Percentiles rank a stretch among this genome's conserved stretches.
phyloP scores from a whole-genome alignment of 2,329 filamentous ascomycete genomes.

The Tympanopsis confertula region DNA sequence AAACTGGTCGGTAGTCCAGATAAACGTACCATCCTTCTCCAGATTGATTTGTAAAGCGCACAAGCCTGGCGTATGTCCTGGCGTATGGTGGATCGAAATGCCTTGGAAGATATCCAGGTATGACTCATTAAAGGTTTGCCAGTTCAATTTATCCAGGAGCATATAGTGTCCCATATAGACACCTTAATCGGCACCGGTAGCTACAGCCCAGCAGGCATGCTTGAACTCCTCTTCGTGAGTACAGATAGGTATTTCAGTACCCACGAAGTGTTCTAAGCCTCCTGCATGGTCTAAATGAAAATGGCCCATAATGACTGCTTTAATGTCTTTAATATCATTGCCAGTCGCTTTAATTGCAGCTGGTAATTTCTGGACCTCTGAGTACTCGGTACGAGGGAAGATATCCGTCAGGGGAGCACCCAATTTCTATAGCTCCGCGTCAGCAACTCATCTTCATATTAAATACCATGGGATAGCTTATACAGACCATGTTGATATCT shows the following conservation, averaged over 20 bases:
- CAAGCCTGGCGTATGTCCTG: conserved; percentile 22
- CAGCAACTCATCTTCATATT: too few relatives aligned
- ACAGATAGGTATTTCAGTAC: conserved; percentile 28
- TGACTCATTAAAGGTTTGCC: conserved; percentile 26
- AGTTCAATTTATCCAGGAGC: conserved; percentile 21
- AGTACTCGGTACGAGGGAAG: conserved; percentile 21
- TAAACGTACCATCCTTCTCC: conserved; percentile 14
- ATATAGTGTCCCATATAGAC: conserved; percentile 24
- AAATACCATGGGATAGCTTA: too few relatives aligned
- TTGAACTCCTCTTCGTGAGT: conserved; percentile 34
- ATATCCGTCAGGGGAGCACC: conserved; percentile 20
- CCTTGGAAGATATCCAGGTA: conserved; percentile 25
- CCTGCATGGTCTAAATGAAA: conserved; percentile 34
- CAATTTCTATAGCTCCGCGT: too few relatives aligned
- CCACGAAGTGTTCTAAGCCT: conserved; percentile 29
- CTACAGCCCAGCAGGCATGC: conserved; percentile 29
- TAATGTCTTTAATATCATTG: conserved; percentile 31
- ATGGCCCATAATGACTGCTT: conserved; percentile 31
- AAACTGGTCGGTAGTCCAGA: too few relatives aligned
- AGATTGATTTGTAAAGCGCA: conserved; percentile 22
- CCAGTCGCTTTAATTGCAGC: conserved; percentile 21
- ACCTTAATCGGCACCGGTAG: conserved; percentile 24
- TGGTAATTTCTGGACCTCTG: conserved; percentile 17
- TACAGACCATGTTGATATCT: too few relatives aligned
- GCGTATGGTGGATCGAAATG: conserved; percentile 19